Conservation (phyloP, 2,329 filamentous ascomycete genomes). For the Penicillium sp. region DNA sequence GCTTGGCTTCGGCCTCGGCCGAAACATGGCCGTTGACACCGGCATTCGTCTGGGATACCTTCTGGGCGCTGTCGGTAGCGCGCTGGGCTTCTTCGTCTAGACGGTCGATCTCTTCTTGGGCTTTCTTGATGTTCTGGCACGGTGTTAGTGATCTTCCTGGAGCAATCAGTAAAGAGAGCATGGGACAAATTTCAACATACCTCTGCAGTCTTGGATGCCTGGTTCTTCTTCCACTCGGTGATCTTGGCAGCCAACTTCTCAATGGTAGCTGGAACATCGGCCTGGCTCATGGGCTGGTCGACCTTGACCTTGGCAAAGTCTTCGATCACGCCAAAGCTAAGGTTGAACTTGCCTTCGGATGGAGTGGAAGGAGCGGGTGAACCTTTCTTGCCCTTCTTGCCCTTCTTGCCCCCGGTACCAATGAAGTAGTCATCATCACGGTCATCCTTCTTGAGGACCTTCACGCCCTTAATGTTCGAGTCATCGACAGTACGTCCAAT, state of each 20-base stretch:
- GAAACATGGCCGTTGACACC: constrained; percentile 51
- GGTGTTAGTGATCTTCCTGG: constrained; percentile 18
- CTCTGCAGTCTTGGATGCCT: constrained; percentile 82
- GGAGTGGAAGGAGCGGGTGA: constrained; percentile 48
- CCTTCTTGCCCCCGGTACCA: constrained; percentile 71
- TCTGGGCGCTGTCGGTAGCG: constrained; percentile 46
- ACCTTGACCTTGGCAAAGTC: constrained; percentile 80
- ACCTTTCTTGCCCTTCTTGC: constrained; percentile 81
- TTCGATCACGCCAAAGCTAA: constrained; percentile 87
- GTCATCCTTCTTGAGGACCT: constrained; percentile 79
- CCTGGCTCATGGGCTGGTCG: constrained; percentile 80
- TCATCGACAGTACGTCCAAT: constrained; percentile 80
- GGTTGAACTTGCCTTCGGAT: constrained; percentile 67
- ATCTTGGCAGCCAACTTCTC: constrained; percentile 95
- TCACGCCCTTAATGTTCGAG: constrained; percentile 78
- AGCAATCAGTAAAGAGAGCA: background rate
- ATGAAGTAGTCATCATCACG: constrained; percentile 81
- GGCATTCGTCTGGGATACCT: constrained; percentile 49
- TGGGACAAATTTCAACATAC: constrained; percentile 53
- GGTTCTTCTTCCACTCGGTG: constrained; percentile 84
- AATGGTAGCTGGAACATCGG: constrained; percentile 71
- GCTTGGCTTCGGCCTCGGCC: constrained; percentile 51
- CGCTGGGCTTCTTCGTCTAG: constrained; percentile 65
- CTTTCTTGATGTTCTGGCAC: constrained; percentile 87
- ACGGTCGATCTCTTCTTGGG: constrained; percentile 89